These are phyloP conservation scores for Pseudognaphalium luteoalbum DNA, from an alignment of 129 eudicot genomes.

Conservation along the genomic window DNA sequence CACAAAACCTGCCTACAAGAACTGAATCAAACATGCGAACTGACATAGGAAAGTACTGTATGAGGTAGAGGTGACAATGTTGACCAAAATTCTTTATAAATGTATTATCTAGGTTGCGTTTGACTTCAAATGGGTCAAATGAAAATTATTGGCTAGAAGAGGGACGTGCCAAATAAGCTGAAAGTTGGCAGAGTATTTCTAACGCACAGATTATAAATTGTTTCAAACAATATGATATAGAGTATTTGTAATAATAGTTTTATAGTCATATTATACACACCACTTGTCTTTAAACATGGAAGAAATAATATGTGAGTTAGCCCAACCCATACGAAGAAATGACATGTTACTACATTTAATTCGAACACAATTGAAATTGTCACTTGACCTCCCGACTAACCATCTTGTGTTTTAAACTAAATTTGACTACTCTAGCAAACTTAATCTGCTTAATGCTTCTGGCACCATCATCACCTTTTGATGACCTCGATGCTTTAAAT, in stretches of 20 bases:
- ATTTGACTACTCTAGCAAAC: conserved; percentile 19
- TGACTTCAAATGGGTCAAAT: not conserved
- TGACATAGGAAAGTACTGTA: not conserved
- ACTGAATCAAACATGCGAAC: not conserved
- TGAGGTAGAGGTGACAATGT: no score
- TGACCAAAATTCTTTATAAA: not conserved
- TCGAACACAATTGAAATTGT: no score
- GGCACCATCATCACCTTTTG: conserved; percentile 51
- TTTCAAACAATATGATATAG: no score
- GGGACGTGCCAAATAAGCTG: not conserved
- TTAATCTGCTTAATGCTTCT: conserved; percentile 52
- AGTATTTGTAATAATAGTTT: no score
- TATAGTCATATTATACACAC: no score
- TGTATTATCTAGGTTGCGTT: not conserved
- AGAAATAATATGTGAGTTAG: no score
- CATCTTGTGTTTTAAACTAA: no score
- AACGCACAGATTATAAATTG: not conserved
- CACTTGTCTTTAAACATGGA: no score
- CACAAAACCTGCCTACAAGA: conserved; percentile 24
- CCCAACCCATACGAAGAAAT: no score
- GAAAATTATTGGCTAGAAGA: not conserved
- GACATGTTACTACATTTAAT: no score
- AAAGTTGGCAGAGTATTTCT: not conserved
- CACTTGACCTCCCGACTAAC: no score
- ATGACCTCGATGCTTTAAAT: conserved; percentile 44